Evolutionary conservation across 1,284 basidiomycete genomes (phyloP).

Genomic region (Apiotrichum domesticum): DNA sequence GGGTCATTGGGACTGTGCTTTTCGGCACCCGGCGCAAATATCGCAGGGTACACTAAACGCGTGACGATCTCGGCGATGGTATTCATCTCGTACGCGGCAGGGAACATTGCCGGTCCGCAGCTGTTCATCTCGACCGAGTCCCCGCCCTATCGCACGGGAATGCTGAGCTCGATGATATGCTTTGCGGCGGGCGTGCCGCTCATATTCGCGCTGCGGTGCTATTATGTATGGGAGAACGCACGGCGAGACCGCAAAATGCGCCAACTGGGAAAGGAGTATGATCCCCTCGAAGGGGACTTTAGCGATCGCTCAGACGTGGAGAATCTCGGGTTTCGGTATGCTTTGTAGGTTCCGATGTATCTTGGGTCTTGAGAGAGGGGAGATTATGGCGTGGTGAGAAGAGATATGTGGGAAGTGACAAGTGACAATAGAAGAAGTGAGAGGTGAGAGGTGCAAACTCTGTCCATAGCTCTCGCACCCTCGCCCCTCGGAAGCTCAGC

Average conservation of each 20-base stretch:
- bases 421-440: no score
- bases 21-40: slow-evolving; percentile 31
- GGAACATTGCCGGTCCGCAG: slow-evolving; percentile 27
- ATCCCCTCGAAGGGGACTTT: slow-evolving; percentile 22
- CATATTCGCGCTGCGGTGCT: slow-evolving; percentile 17
- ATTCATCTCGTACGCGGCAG: slow-evolving; percentile 26
- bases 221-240: slow-evolving; percentile 27
- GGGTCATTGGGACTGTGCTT: slow-evolving; percentile 28
- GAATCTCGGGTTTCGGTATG: slow-evolving; percentile 28
- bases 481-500: no score
- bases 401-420: no score
- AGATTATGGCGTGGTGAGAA: no score
- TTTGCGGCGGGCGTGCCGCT: slow-evolving; percentile 21
- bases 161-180: slow-evolving; percentile 32
- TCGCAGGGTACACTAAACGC: slow-evolving; percentile 32
- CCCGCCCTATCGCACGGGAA: slow-evolving; percentile 30
- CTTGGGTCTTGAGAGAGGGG: no score
- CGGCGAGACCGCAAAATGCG: slow-evolving; percentile 18
- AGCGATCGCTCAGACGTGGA: slow-evolving; percentile 29
- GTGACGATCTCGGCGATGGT: slow-evolving; percentile 27
- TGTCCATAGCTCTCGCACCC: no score
- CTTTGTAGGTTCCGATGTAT: slow-evolving; percentile 8
- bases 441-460: no score
- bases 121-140: slow-evolving; percentile 27
- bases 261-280: slow-evolving; percentile 8